Base-by-base conservation (phyloP, 495 filamentous ascomycete species). In the Evernia prunastri region DNA sequence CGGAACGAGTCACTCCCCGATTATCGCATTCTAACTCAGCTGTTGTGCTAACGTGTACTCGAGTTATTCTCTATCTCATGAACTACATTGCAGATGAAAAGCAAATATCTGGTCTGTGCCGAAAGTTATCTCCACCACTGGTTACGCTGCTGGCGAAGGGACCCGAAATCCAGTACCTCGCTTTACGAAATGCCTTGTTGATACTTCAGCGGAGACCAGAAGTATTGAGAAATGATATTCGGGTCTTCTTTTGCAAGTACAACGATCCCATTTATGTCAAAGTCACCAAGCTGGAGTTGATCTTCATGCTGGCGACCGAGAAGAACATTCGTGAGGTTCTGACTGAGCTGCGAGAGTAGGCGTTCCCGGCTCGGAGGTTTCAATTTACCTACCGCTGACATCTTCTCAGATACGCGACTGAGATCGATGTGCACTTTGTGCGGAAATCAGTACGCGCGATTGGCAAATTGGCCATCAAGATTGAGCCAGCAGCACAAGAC, bases 261-360 rank as follows among this genome's bases (percentile, higher is more conserved):
- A 99, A 99, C 69, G 94, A 99, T 71, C 94, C 95, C 0, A 97
- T 97, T 62, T 99, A 99, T 71, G 94, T 99, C 78, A 99, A 99
- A 75, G 94, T 99, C 67, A 97, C 95, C 17, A 99, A 99, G 75
- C 82, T 99, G 58, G 94, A 99, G 74, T 81, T 99, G 63, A 97
- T 99, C 70, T 97, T 97, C 78, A 99, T 97, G 94, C 82, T 99
- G 59, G 95, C 94, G 17, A 96, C 86, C 29, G 92, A 97, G 73
- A 89, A 89, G 66, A 99, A 99, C 74, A 97, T 99, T 66, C 87
- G 90, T 39, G 90, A 97, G 69, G 95, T 99, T 3, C 74, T 99
- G 57, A 94, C 95, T 39, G 94, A 99, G 72, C 77, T 99, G 33
- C 83, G 92, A 72, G 94, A 99, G 84, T 96, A 75, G 69, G 83